Conservation (phyloP, 805 yeast genomes). For the Wickerhamomyces alni region DNA sequence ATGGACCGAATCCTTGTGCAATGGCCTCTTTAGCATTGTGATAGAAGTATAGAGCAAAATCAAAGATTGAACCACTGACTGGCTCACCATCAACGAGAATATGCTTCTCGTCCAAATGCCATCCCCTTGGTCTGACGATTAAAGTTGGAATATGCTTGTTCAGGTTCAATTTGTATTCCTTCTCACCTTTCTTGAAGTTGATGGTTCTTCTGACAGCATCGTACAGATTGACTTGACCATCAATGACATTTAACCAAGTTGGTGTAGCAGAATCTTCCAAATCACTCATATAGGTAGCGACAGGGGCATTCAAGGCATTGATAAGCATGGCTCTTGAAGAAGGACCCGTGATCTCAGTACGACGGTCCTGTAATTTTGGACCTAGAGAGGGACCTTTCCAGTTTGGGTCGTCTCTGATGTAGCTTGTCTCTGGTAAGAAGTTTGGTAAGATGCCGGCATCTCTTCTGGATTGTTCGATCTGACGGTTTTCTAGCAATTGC, state of each 20-base stretch:
- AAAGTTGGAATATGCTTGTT: constrained; percentile 64
- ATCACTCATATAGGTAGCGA: constrained; percentile 82
- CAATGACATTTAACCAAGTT: constrained; percentile 73
- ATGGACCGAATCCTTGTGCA: constrained; percentile 69
- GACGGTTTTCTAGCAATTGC: constrained; percentile 55
- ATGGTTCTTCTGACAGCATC: constrained; percentile 71
- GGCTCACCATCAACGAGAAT: constrained; percentile 69
- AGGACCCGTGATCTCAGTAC: constrained; percentile 83
- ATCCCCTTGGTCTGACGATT: constrained; percentile 84
- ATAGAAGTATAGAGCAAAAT: constrained; percentile 72
- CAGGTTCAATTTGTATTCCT: constrained; percentile 21
- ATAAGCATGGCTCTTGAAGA: constrained; percentile 80
- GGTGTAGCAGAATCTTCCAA: constrained; percentile 83
- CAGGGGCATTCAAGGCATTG: constrained; percentile 73
- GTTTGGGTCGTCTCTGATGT: constrained; percentile 62
- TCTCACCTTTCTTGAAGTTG: constrained; percentile 41
- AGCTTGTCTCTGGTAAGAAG: constrained; percentile 62
- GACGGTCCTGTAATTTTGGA: constrained; percentile 66
- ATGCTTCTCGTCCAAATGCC: constrained; percentile 79
- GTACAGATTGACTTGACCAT: constrained; percentile 74
- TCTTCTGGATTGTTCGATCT: constrained; percentile 50
- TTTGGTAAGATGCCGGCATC: constrained; percentile 59
- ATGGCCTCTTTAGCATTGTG: constrained; percentile 64
- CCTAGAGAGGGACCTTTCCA: constrained; percentile 76
- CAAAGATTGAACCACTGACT: constrained; percentile 70